phyloP scores from a whole-genome alignment of 352 stramenopile genomes.

The Globisporangium uncinulatum region DNA sequence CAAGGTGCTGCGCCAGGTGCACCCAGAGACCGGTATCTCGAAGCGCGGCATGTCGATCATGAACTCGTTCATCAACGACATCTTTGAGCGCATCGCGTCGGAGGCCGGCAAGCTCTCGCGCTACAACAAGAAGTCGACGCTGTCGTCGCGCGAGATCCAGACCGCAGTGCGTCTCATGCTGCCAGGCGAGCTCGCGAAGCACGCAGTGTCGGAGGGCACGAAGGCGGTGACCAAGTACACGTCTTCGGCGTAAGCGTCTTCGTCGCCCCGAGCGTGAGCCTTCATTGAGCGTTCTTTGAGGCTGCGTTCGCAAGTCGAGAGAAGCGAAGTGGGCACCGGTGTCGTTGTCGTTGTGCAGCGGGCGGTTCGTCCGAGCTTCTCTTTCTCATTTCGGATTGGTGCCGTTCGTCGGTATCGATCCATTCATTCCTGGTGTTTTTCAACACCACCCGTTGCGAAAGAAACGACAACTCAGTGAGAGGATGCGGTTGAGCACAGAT shows the following conservation, averaged over 20 bases:
- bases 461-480: constrained; percentile 6
- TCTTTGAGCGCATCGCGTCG: constrained; percentile 97
- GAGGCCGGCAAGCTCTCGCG: constrained; percentile 94
- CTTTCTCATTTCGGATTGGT: not conserved
- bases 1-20: too few species aligned
- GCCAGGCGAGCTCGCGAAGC: constrained; percentile 96
- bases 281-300: too few species aligned
- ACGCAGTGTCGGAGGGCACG: constrained; percentile 96
- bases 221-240: constrained; percentile 95
- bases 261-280: too few species aligned
- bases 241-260: constrained; percentile 63
- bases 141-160: constrained; percentile 96
- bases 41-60: constrained; percentile 98
- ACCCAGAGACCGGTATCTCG: constrained; percentile 96
- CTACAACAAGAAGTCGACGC: constrained; percentile 99
- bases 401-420: not conserved
- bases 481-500: too few species aligned
- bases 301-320: not conserved
- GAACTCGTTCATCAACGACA: constrained; percentile 99
- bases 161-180: constrained; percentile 95
- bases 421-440: constrained; percentile 66
- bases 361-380: too few species aligned
- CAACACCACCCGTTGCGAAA: constrained; percentile 75
- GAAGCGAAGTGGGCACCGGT: not conserved
- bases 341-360: not conserved